Evolutionary conservation across 2,329 filamentous ascomycete species (phyloP).

Genomic region (Pseudogymnoascus sp.): DNA sequence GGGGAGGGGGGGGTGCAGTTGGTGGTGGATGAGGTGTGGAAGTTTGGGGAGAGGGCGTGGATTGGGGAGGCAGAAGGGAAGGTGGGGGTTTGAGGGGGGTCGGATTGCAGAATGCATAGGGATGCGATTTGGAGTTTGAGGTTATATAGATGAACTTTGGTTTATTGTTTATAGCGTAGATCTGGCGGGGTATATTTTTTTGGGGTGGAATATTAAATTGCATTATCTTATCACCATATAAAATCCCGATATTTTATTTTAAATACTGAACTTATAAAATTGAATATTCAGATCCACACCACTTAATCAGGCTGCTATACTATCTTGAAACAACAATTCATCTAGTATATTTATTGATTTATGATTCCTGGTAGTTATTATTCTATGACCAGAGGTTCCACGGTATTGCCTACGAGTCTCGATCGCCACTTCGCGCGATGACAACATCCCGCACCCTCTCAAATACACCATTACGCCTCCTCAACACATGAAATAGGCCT

Average conservation of each 20-base stretch:
- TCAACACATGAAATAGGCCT: slow-evolving; percentile 13
- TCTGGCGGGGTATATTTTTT: neutral
- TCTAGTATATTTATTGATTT: neutral
- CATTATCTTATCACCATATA: neutral
- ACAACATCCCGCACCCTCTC: neutral
- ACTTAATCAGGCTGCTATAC: neutral
- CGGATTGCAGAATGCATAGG: neutral
- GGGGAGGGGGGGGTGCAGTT: slow-evolving; percentile 42
- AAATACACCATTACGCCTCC: neutral
- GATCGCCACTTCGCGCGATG: neutral
- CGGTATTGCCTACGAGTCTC: neutral
- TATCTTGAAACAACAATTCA: neutral
- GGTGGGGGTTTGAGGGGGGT: neutral
- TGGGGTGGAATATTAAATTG: neutral
- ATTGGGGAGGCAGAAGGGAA: neutral
- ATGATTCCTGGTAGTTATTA: neutral
- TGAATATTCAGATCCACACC: neutral
- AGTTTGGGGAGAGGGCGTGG: slow-evolving; percentile 57
- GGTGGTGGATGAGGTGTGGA: slow-evolving; percentile 70
- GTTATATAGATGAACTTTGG: neutral
- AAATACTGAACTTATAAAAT: neutral
- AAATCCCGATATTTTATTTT: neutral
- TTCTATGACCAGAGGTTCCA: neutral
- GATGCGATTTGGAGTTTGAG: neutral
- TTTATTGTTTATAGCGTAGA: neutral